Base-by-base conservation (phyloP, 192 early-diverging fungal genomes). In the Coemansia sp. region DNA sequence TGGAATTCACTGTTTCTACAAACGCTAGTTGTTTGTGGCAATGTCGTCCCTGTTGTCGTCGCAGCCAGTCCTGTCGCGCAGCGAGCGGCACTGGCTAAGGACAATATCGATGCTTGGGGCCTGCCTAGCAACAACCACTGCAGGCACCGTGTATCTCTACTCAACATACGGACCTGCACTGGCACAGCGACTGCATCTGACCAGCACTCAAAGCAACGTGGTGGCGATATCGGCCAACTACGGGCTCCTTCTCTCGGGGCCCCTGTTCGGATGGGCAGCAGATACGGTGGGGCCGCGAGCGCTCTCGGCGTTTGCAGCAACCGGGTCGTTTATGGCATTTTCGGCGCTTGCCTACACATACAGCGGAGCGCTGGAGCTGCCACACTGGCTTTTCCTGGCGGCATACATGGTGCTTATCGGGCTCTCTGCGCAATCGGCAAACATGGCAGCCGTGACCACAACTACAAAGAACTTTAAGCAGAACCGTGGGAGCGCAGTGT, bases 121-220 rank as follows among this genome's bases (percentile, higher is more conserved):
- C 3, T 79, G 84, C 31, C 49, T 84, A 48, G 83, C 83, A 9
- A 80, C 79, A 7, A 68, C 74, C 28, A 74, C 80, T 0, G 81
- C 84, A 0, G 90, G 88, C 35, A 90, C 88, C 0, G 79, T 90
- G 42, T 91, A 91, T 43, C 66, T 89, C 30, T 91, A 87, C 61
- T 84, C 85, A 2, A 83, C 84, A 0, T 91, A 90, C 61, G 84
- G 87, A 7, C 81, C 82, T n/a, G 69, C 76, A 29, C 63, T 87
- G 18, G 67, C 79, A 12, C 63, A 66, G 25, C 81, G 70, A 13
- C 77, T 89, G 9, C 67, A 74, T 35, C 82, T 88, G 58, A 84
- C 77, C 34, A 85, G 86, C 48, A 75, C 83, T 15, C 83, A 89
- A 64, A 82, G 76, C 46, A 89, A 87, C 62, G 57, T 86, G 26